These are phyloP conservation scores for Shiraia sp. DNA, from an alignment of 2,329 filamentous ascomycete species.

Conservation along the genomic window DNA sequence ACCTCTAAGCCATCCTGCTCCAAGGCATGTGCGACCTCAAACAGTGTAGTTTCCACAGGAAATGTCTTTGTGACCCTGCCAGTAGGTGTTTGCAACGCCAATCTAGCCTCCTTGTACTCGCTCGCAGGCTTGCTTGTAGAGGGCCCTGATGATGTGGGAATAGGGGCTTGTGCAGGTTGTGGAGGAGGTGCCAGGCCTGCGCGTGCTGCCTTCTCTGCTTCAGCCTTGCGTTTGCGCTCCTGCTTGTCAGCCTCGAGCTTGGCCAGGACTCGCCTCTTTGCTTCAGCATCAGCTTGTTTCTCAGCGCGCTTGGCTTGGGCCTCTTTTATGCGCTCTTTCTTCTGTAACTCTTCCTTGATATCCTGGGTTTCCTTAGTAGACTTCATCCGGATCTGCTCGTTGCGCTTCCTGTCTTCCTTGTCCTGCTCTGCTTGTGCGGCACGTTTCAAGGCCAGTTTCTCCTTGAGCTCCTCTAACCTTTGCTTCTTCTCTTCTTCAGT, in stretches of 20 bases:
- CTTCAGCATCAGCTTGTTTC: conserved; percentile 81
- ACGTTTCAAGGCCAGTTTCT: conserved; percentile 73
- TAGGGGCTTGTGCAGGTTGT: conserved; percentile 53
- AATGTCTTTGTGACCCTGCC: conserved; percentile 87
- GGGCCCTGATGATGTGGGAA: conserved; percentile 52
- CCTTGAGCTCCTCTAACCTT: conserved; percentile 74
- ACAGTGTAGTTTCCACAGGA: conserved; percentile 85
- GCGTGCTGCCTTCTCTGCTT: conserved; percentile 81
- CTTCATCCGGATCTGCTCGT: conserved; percentile 85
- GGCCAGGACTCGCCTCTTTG: conserved; percentile 85
- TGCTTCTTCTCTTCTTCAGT: conserved; percentile 89
- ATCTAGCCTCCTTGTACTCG: conserved; percentile 76
- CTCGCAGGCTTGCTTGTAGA: conserved; percentile 65
- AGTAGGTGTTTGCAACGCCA: conserved; percentile 75
- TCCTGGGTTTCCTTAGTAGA: conserved; percentile 87
- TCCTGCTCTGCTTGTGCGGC: conserved; percentile 70
- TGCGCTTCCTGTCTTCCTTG: conserved; percentile 79
- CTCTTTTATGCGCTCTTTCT: conserved; percentile 91
- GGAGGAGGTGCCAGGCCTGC: conserved; percentile 67
- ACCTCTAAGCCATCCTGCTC: conserved; percentile 72
- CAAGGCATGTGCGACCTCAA: conserved; percentile 83
- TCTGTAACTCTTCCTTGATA: conserved; percentile 82
- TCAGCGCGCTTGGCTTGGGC: conserved; percentile 84
- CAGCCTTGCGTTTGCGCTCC: conserved; percentile 81
- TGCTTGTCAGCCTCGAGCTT: conserved; percentile 96